These are phyloP conservation scores for Alternaria hordeiaustralica DNA, from an alignment of 2,329 filamentous ascomycete species.

Conservation along the genomic window DNA sequence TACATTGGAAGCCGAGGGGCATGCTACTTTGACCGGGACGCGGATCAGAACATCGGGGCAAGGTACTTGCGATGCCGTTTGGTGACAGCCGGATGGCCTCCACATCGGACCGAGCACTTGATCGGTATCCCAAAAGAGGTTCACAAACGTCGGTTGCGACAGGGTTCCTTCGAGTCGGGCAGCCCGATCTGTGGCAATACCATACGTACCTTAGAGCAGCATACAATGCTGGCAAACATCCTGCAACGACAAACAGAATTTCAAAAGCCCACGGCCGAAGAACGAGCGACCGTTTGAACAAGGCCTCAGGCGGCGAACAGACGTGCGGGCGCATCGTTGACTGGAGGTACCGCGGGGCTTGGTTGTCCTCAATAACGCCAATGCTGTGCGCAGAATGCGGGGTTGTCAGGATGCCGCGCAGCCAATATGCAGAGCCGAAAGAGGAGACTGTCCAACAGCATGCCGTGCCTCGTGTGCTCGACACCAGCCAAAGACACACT, in stretches of 20 bases:
- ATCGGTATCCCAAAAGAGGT: slow-evolving; percentile 2
- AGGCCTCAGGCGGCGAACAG: slow-evolving; percentile 19
- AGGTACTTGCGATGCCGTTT: slow-evolving; percentile 14
- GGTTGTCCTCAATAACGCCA: slow-evolving; percentile 33
- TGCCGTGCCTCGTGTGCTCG: slow-evolving; percentile 31
- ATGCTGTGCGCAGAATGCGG: slow-evolving; percentile 44
- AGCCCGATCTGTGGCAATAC: background rate
- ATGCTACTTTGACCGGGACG: slow-evolving; percentile 6
- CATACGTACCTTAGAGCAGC: background rate
- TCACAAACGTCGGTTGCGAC: background rate
- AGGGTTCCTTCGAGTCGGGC: background rate
- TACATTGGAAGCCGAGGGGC: background rate
- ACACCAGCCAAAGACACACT: slow-evolving; percentile 23
- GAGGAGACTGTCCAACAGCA: slow-evolving; percentile 20
- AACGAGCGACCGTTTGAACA: slow-evolving; percentile 5
- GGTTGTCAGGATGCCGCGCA: slow-evolving; percentile 38
- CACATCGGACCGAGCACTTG: slow-evolving; percentile 15
- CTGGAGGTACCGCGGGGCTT: slow-evolving; percentile 35
- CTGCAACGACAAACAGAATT: background rate
- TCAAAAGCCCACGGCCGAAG: background rate
- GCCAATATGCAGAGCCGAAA: slow-evolving; percentile 22
- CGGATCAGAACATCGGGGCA: slow-evolving; percentile 18
- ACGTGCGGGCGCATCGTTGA: slow-evolving; percentile 30
- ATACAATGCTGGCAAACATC: background rate
- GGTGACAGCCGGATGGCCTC: slow-evolving; percentile 11